Evolutionary conservation across 148 eudicot genomes (phyloP).

Genomic region (Amaranthus hypochondriacus): DNA sequence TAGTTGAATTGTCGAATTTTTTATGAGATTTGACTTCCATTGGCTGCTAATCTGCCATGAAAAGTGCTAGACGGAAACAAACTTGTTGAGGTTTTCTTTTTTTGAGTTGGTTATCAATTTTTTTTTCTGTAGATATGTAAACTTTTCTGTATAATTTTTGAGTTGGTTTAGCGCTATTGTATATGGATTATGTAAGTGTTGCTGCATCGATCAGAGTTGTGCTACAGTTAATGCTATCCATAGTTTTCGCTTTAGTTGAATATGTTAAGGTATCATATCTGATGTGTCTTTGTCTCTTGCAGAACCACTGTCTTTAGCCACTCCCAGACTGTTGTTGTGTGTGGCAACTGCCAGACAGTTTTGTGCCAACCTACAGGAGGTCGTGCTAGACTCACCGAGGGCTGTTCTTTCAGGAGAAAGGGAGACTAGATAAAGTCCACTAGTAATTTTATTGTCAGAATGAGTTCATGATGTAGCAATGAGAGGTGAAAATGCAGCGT

Average conservation of each 20-base stretch:
- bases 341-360: conserved; percentile 38
- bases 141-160: too few species aligned
- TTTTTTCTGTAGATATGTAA: too few species aligned
- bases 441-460: conserved; percentile 10
- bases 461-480: background rate
- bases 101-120: too few species aligned
- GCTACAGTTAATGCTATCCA: too few species aligned
- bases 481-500: conserved; percentile 10
- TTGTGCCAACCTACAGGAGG: conserved; percentile 41
- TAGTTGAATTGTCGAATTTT: too few species aligned
- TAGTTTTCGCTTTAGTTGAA: background rate
- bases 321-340: conserved; percentile 36
- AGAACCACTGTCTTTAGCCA: conserved; percentile 40
- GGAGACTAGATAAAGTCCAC: conserved; percentile 13
- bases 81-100: too few species aligned
- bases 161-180: too few species aligned
- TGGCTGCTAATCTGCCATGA: too few species aligned
- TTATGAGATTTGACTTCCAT: too few species aligned
- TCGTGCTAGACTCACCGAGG: conserved; percentile 38
- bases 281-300: conserved; percentile 2
- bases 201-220: too few species aligned
- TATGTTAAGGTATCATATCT: background rate
- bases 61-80: too few species aligned
- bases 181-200: too few species aligned
- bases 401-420: conserved; percentile 39